Conservation (phyloP, 1,284 basidiomycete genomes). For the Grifola frondosa region DNA sequence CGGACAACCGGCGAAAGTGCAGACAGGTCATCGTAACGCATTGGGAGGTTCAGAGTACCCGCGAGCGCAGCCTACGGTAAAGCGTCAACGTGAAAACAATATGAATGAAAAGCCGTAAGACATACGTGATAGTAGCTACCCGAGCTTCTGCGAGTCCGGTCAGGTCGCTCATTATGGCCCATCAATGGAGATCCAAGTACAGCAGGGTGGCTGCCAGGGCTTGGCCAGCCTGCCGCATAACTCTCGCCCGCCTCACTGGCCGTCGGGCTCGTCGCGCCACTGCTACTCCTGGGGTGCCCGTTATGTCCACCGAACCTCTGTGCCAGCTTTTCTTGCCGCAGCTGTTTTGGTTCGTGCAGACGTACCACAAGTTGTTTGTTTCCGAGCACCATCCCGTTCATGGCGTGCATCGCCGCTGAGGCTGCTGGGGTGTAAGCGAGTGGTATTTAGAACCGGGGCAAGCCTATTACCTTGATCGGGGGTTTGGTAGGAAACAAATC, state of each 20-base stretch:
- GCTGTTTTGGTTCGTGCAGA: conserved; percentile 86
- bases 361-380: conserved; percentile 82
- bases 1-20: conserved; percentile 80
- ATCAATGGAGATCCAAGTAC: conserved; percentile 56
- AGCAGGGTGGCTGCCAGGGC: conserved; percentile 57
- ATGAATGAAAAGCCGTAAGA: not conserved
- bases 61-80: conserved; percentile 64
- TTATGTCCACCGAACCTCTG: conserved; percentile 72
- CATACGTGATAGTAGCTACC: conserved; percentile 81
- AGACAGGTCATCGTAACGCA: conserved; percentile 80
- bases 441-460: not conserved
- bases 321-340: conserved; percentile 85
- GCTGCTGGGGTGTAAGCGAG: conserved; percentile 42
- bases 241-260: conserved; percentile 77
- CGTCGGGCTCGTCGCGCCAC: conserved; percentile 79
- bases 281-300: conserved; percentile 72
- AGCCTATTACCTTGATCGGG: conserved; percentile 72
- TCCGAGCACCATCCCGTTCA: conserved; percentile 76
- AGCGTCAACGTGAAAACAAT: conserved; percentile 2
- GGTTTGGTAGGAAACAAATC: conserved; percentile 89
- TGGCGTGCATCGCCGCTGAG: conserved; percentile 66
- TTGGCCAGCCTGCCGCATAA: conserved; percentile 66
- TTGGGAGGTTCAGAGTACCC: conserved; percentile 74
- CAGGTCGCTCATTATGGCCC: conserved; percentile 52
- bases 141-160: conserved; percentile 70